Evolutionary conservation across 768 basidiomycete species (phyloP).

Genomic region (Lactarius quietus): DNA sequence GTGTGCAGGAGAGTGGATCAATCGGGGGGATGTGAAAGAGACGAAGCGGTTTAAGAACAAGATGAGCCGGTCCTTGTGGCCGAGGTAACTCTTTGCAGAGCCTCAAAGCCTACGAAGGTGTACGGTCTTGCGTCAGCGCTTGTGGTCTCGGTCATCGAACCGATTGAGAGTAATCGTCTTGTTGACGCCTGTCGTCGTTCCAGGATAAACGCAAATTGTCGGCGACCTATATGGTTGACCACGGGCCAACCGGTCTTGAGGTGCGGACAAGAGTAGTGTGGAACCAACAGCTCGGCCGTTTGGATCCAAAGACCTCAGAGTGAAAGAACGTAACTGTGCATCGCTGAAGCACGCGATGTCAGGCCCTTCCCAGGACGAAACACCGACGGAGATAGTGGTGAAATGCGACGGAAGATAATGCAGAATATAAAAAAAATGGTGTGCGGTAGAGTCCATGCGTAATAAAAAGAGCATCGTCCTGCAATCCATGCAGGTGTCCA

Average conservation of each 20-base stretch:
- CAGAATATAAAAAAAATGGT: constrained; percentile 19
- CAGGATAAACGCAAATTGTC: constrained; percentile 17
- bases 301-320: constrained; percentile 17
- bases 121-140: constrained; percentile 71
- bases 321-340: constrained; percentile 24
- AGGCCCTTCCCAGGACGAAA: constrained; percentile 16
- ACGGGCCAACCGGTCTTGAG: constrained; percentile 17
- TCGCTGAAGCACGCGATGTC: constrained; percentile 27
- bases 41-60: constrained; percentile 40
- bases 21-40: constrained; percentile 39
- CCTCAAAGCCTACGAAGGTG: constrained; percentile 50
- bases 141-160: constrained; percentile 49
- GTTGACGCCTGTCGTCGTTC: constrained; percentile 33
- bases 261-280: constrained; percentile 19
- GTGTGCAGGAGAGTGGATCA: constrained; percentile 46
- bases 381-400: constrained; percentile 16
- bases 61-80: constrained; percentile 45
- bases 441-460: constrained; percentile 27
- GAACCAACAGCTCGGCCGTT: constrained; percentile 24
- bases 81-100: constrained; percentile 51
- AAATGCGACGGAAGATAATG: constrained; percentile 12
- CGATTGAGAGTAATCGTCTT: constrained; percentile 52
- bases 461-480: constrained; percentile 24
- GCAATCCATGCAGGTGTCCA: constrained; percentile 27
- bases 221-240: constrained; percentile 21